Evolutionary conservation across 371 early-diverging fungal genomes (phyloP), one percentile per base, ranked within the genome.

Genomic region (Circinella minor): DNA sequence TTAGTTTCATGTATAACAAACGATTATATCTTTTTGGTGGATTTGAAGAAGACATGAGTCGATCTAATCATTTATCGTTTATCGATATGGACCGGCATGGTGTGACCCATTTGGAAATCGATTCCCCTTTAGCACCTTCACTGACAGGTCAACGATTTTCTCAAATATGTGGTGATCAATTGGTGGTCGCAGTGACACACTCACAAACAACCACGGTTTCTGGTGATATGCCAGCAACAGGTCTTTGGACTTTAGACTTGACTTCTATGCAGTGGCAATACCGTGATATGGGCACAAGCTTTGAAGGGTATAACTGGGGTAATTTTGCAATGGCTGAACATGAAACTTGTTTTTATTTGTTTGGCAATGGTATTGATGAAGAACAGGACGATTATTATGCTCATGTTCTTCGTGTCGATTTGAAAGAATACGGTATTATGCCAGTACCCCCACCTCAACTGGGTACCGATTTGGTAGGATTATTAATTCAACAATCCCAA

Each of bases 11-110:
- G 37, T 84, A 88, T 73, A 78, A 82, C 51, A 76, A 82, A 55
- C 82, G 88, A 20, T 76, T 93, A 11, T 90, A 88, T 71, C 70
- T 90, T 6, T 93, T 86, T 71, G 91, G 91, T 37, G 93, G 92
- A 0, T 76, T 90, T 36, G 79, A 83, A 54, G 86, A 88, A 57
- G 88, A 88, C 48, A 84, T 90, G 88, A 89, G 90, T 34, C 78
- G 89, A 47, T 86, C 88, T 15, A 86, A 81, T 20, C 81, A 84
- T 38, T 73, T 91, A 13, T 81, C 89, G 0, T 85, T 88, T 61
- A 82, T 92, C 65, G 87, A 91, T 66, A 72, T 88, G 9, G 79
- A 80, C 37, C 43, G 72, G 36, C 78, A 73, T 37, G 61, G 74
- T 46, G 78, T 83, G 54, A 86, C 89, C 13, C 81, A 84, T 55